Conservation (phyloP, 768 basidiomycete species). For the Kwoniella sp. region DNA sequence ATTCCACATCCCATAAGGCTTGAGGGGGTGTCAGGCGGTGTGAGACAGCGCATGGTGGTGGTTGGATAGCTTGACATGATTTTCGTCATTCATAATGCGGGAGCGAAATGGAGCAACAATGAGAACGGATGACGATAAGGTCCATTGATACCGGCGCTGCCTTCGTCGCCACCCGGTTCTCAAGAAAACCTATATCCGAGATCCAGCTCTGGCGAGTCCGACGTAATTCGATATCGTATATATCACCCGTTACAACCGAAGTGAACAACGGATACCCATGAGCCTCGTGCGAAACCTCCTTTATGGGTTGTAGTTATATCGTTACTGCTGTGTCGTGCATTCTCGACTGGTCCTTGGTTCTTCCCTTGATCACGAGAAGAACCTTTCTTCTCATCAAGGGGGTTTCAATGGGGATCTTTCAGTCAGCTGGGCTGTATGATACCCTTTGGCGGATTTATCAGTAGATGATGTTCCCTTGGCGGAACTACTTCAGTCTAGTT, state of each 20-base stretch:
- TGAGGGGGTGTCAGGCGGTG: conserved; percentile 2
- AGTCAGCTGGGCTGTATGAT: not conserved
- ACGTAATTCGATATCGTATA: too few relatives aligned
- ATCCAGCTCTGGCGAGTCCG: too few relatives aligned
- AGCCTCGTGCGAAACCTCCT: not conserved
- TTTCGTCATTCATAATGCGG: not conserved
- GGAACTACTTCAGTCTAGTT: not conserved
- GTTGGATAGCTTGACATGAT: not conserved
- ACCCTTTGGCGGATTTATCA: not conserved
- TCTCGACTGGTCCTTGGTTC: not conserved
- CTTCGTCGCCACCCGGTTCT: conserved; percentile 14
- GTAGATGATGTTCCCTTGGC: too few relatives aligned
- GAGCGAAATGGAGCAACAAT: not conserved
- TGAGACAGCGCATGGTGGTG: not conserved
- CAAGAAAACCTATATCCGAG: not conserved
- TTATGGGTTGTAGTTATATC: not conserved
- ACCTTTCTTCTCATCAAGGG: not conserved
- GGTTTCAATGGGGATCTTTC: not conserved
- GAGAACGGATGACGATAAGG: not conserved
- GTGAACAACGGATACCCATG: not conserved
- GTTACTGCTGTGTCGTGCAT: too few relatives aligned
- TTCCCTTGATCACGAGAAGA: not conserved
- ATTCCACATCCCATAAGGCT: conserved; percentile 6
- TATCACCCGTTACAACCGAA: not conserved
- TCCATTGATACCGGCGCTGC: conserved; percentile 16